These are phyloP conservation scores for Cystobasidium pallidum DNA, from an alignment of 1,284 basidiomycete genomes.

Conservation along the genomic window DNA sequence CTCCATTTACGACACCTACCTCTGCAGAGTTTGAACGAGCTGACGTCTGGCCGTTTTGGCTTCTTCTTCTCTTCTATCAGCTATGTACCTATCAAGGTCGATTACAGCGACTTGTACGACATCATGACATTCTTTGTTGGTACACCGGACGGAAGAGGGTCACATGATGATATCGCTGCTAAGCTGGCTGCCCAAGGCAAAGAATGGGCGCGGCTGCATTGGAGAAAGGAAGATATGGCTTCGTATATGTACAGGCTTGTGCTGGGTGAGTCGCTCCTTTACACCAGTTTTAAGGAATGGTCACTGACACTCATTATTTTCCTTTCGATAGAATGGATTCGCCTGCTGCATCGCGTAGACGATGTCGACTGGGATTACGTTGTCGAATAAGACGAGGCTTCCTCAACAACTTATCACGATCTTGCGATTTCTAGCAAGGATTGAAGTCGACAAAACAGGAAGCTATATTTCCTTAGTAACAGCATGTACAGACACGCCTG, in stretches of 20 bases:
- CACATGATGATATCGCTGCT: constrained; percentile 59
- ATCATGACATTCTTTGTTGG: constrained; percentile 61
- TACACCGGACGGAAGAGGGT: constrained; percentile 54
- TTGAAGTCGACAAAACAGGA: too few species aligned
- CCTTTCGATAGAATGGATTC: constrained; percentile 29
- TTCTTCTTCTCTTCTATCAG: neutral
- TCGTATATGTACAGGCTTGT: constrained; percentile 31
- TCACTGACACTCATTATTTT: too few species aligned
- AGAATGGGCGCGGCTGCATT: constrained; percentile 57
- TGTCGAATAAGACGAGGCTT: constrained; percentile 1
- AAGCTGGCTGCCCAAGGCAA: constrained; percentile 58
- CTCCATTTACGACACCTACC: neutral
- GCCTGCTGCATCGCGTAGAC: constrained; percentile 34
- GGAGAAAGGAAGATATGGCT: constrained; percentile 53
- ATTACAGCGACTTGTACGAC: constrained; percentile 61
- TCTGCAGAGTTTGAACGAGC: too few species aligned
- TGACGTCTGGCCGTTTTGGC: too few species aligned
- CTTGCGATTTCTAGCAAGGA: too few species aligned
- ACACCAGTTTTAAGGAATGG: too few species aligned
- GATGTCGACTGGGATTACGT: constrained; percentile 36
- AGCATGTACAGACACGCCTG: too few species aligned
- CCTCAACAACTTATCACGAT: too few species aligned
- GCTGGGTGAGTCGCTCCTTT: constrained; percentile 2
- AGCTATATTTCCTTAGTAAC: too few species aligned
- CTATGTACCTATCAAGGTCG: constrained; percentile 57